Evolutionary conservation across 495 filamentous ascomycete species (phyloP), one percentile per base, ranked within the genome.

Genomic region (Aspergillus homomorphus): DNA sequence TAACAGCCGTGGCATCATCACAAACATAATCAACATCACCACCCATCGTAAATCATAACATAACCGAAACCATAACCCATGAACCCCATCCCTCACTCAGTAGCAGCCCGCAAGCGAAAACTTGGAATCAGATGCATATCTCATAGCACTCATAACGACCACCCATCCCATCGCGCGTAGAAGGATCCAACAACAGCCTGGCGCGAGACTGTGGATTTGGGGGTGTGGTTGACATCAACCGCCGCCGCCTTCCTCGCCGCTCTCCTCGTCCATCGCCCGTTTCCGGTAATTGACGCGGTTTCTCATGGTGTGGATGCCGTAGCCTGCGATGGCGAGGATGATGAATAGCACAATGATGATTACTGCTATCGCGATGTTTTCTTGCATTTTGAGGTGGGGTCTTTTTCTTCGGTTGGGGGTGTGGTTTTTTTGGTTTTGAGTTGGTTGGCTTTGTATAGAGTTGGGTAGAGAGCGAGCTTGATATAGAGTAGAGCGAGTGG

Each of bases 271-370:
- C 2, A 58, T 49, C 3, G 69, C 61, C 10, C 68, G 62, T 52
- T 71, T 66, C 57, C 60, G 60, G 59, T 79, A 71, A 0, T 67
- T 67, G 51, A 79, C 64, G 20, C 70, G 75, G 64, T 79, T 75
- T 45, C 79, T 73, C 21, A 77, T 65, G 20, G 75, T 72, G 68
- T 85, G 90, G 75, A 91, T 90, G 54, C 79, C 81, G 66, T 87
- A 88, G 43, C 82, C 87, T 60, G 87, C 85, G 58, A 84, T 72
- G 44, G 85, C 86, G 23, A 92, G 82, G 46, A 90, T 69, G 69
- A 90, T 70, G 73, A 91, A 91, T 59, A 92, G 82, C 43, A 90
- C 63, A 73, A 92, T 90, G 73, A 92, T 86, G 73, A 92, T 92
- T 70, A 92, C 81, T 30, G 88, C 89, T 72, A 92, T 89, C 68